Conservation (phyloP, 2,329 filamentous ascomycete genomes). For the Aspergillus sp. region DNA sequence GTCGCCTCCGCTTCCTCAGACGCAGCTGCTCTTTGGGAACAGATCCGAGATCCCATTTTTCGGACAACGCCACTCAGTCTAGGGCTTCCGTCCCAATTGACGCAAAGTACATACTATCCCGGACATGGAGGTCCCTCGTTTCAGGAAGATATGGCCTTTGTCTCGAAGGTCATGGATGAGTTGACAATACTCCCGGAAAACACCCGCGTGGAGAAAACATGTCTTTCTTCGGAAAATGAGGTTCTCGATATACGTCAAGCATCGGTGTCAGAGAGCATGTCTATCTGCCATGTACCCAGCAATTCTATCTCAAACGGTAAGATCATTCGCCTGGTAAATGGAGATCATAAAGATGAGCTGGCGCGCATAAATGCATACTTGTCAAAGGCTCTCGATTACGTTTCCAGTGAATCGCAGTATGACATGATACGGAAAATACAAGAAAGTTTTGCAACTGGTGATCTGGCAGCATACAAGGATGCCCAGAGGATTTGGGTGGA, state of each 20-base stretch:
- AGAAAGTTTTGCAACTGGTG: not conserved
- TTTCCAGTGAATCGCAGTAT: not conserved
- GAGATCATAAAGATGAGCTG: slow-evolving; percentile 16
- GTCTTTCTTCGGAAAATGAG: slow-evolving; percentile 41
- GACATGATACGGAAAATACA: not conserved
- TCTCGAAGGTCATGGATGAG: slow-evolving; percentile 49
- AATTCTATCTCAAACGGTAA: not conserved
- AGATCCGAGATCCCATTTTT: slow-evolving; percentile 16
- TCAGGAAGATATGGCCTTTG: slow-evolving; percentile 42
- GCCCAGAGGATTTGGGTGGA: slow-evolving; percentile 55
- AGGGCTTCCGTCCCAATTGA: slow-evolving; percentile 50
- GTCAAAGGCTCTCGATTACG: not conserved
- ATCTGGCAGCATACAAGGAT: slow-evolving; percentile 39
- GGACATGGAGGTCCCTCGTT: slow-evolving; percentile 38
- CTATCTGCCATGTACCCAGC: not conserved
- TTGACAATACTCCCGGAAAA: slow-evolving; percentile 46
- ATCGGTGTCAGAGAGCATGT: slow-evolving; percentile 4
- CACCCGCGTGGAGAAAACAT: slow-evolving; percentile 48
- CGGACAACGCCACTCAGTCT: slow-evolving; percentile 24
- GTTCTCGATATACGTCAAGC: slow-evolving; percentile 45
- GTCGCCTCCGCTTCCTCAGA: not conserved
- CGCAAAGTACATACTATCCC: slow-evolving; percentile 39
- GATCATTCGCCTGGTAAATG: slow-evolving; percentile 3
- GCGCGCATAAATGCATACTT: not conserved
- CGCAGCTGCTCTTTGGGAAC: not conserved